Evolutionary conservation across 768 basidiomycete genomes (phyloP).

Genomic region (Hypholoma sublateritium): DNA sequence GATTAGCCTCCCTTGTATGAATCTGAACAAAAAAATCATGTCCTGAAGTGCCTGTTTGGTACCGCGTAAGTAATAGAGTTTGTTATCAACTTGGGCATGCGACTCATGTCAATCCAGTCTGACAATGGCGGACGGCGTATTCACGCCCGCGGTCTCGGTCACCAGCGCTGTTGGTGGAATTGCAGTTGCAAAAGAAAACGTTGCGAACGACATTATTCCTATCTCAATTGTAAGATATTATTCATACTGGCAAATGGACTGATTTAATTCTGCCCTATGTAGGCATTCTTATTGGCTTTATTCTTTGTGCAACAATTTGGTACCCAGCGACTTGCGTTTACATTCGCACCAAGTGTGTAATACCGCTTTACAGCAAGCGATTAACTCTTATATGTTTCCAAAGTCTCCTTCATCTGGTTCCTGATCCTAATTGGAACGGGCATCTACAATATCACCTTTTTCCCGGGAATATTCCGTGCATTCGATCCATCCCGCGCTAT

Average conservation of each 20-base stretch:
- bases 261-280: neutral
- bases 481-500: slow-evolving; percentile 68
- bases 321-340: slow-evolving; percentile 45
- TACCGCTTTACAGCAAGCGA: neutral
- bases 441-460: slow-evolving; percentile 52
- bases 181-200: slow-evolving; percentile 53
- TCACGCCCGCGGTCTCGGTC: slow-evolving; percentile 70
- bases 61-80: slow-evolving; percentile 37
- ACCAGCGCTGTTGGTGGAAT: slow-evolving; percentile 71
- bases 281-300: slow-evolving; percentile 55
- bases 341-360: slow-evolving; percentile 53
- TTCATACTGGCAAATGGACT: too few relatives aligned
- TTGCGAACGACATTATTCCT: slow-evolving; percentile 36
- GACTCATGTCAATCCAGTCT: slow-evolving; percentile 30
- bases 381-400: neutral
- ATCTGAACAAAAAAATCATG: neutral
- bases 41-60: slow-evolving; percentile 54
- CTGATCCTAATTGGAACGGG: slow-evolving; percentile 50
- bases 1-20: neutral
- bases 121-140: slow-evolving; percentile 66
- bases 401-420: slow-evolving; percentile 61
- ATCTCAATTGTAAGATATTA: too few relatives aligned
- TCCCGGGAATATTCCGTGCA: slow-evolving; percentile 62
- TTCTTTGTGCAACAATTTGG: slow-evolving; percentile 65
- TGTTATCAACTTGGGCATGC: neutral